A percentile compares a stretch with the other conserved stretches of the same genome.
phyloP scores from a whole-genome alignment of 768 basidiomycete species.

The Leccinum obscurum region DNA sequence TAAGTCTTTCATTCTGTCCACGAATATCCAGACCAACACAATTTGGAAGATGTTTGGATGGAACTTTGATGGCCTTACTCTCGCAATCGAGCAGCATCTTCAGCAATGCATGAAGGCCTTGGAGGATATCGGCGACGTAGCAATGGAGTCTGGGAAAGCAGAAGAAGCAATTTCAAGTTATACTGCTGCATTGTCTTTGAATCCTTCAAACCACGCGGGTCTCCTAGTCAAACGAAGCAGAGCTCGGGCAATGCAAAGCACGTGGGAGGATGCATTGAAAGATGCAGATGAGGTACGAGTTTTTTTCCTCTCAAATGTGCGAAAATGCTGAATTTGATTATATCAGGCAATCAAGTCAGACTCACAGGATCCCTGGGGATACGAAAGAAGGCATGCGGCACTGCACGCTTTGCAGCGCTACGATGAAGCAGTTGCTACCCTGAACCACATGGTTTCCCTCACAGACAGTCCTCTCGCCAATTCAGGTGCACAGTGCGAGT shows the following conservation, averaged over 20 bases:
- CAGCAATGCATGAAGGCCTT: not conserved
- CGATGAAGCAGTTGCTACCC: not conserved
- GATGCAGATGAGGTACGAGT: slow-evolving; percentile 15
- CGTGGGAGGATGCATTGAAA: slow-evolving; percentile 10
- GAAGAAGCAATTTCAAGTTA: slow-evolving; percentile 3
- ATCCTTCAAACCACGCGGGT: not conserved
- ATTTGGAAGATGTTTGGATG: slow-evolving; percentile 11
- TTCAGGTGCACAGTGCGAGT: not conserved
- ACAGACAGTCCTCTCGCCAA: not conserved
- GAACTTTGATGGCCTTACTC: slow-evolving; percentile 7
- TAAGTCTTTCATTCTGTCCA: not conserved
- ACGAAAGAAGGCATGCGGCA: slow-evolving; percentile 3
- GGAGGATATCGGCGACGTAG: slow-evolving; percentile 1
- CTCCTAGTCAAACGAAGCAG: slow-evolving; percentile 14
- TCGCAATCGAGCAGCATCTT: not conserved
- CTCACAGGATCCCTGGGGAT: not conserved
- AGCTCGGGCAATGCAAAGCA: not conserved
- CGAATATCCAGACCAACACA: not conserved
- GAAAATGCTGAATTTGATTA: rapidly evolving
- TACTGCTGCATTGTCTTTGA: slow-evolving; percentile 1
- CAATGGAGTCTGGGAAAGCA: not conserved
- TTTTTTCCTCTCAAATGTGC: too few relatives aligned
- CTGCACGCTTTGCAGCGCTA: not conserved
- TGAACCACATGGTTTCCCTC: slow-evolving; percentile 4
- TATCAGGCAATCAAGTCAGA: slow-evolving; percentile 2